phyloP scores from a whole-genome alignment of 495 filamentous ascomycete genomes.

The Xylaria bambusicola region DNA sequence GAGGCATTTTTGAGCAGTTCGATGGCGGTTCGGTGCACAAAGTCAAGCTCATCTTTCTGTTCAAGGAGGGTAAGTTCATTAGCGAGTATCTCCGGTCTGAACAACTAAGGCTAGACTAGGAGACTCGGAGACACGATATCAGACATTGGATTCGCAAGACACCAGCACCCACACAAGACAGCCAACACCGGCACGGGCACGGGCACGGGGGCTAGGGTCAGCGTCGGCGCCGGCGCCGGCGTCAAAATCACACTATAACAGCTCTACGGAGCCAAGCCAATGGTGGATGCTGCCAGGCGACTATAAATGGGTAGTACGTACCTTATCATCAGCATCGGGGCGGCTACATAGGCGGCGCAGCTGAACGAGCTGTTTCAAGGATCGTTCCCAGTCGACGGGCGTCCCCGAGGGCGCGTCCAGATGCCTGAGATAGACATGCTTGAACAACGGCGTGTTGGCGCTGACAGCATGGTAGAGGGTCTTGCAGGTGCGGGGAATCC shows the following conservation, averaged over 20 bases:
- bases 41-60: slow-evolving; percentile 37
- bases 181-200: background rate
- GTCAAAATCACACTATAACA: background rate
- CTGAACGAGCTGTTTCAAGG: slow-evolving; percentile 50
- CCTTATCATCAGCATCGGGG: slow-evolving; percentile 33
- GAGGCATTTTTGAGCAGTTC: slow-evolving; percentile 39
- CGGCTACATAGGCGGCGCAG: slow-evolving; percentile 45
- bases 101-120: background rate
- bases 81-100: slow-evolving; percentile 33
- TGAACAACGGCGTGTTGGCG: slow-evolving; percentile 54
- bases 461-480: slow-evolving; percentile 49
- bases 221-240: background rate
- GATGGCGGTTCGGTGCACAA: slow-evolving; percentile 40
- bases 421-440: slow-evolving; percentile 51
- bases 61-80: background rate
- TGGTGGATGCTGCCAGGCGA: background rate
- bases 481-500: slow-evolving; percentile 50
- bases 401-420: slow-evolving; percentile 37
- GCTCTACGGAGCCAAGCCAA: background rate
- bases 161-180: too few species aligned
- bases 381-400: slow-evolving; percentile 51
- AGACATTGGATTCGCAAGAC: too few species aligned
- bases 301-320: slow-evolving; percentile 17
- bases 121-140: too few species aligned
- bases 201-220: background rate